These are phyloP conservation scores for Cetradonia linearis DNA, from an alignment of 495 filamentous ascomycete species.

Conservation along the genomic window DNA sequence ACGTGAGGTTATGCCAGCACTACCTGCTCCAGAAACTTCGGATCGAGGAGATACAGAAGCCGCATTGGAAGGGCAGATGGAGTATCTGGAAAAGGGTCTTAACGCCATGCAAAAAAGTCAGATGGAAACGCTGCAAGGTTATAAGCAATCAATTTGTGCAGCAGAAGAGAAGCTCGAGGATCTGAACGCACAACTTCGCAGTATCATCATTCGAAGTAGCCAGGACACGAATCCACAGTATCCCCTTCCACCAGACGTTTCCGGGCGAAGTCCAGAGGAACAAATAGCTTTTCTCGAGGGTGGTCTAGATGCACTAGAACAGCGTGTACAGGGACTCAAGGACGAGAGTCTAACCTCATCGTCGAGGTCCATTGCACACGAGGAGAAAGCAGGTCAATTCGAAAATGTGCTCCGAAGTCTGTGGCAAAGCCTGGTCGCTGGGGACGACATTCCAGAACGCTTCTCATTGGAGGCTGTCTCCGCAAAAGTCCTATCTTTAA, in stretches of 20 bases:
- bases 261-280: conserved; percentile 37
- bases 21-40: conserved; percentile 15
- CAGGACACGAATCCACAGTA: conserved; percentile 35
- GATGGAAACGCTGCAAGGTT: conserved; percentile 14
- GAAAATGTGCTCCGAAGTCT: conserved; percentile 54
- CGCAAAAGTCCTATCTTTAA: conserved; percentile 66
- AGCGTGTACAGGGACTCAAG: conserved; percentile 28
- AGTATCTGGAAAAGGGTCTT: conserved; percentile 43
- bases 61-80: conserved; percentile 38
- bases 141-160: conserved; percentile 25
- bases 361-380: conserved; percentile 15
- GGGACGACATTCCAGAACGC: conserved; percentile 49
- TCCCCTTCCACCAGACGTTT: conserved; percentile 39
- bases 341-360: conserved; percentile 15
- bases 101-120: conserved; percentile 31
- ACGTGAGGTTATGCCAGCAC: conserved; percentile 29
- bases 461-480: conserved; percentile 63
- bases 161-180: conserved; percentile 40
- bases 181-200: conserved; percentile 42
- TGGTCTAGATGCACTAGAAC: conserved; percentile 32
- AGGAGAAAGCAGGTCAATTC: conserved; percentile 42
- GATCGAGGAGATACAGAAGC: conserved; percentile 17
- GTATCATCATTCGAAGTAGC: conserved; percentile 40
- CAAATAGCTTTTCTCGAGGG: conserved; percentile 45
- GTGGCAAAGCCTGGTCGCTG: conserved; percentile 61